Evolutionary conservation across 371 early-diverging fungal genomes (phyloP), one percentile per base, ranked within the genome.

Genomic region (Mucor piriformis): DNA sequence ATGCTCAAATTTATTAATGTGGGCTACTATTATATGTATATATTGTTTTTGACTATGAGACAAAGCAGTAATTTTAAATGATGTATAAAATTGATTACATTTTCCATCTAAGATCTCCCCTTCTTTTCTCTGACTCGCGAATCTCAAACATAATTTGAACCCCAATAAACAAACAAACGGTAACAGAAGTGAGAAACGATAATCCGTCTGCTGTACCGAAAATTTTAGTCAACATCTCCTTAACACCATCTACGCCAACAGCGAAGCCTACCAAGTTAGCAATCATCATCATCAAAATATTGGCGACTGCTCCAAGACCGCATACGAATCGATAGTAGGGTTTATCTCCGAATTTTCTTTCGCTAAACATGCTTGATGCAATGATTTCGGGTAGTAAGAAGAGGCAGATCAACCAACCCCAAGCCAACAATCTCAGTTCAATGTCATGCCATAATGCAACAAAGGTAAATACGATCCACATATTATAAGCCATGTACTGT

Each of bases 371-470:
- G 35, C 70, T 77, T 21, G 83, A 73, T 12, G 85, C 83, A 25
- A 94, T 57, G 6, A 86, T 75, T 69, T 97, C 96, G 2, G 97
- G 97, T 43, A 95, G 38, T 29, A 97, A 83, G 57, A 95, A 88
- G 23, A 94, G 59, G 3, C 83, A 84, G 38, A 97, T 90, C 11
- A 96, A 70, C 96, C 96, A 96, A 6, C 92, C 94, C 97, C 97
- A 97, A 7, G 91, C 90, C 54, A 96, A 66, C 16, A 96, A 70
- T 27, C 83, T 81, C 56, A 94, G 61, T n/a, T 88, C 77, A 47
- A 94, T 87, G 62, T 97, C 97, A 75, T 97, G 97, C 97, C 97
- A 97, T 6, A 96, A 57, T 3, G 96, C 97, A 12, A 97, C 97
- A 83, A 96, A 97, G 0, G 96, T 93, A 68, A 97, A 97, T 0